Base-by-base conservation (phyloP, 371 early-diverging fungal species). In the Mucor indicus region DNA sequence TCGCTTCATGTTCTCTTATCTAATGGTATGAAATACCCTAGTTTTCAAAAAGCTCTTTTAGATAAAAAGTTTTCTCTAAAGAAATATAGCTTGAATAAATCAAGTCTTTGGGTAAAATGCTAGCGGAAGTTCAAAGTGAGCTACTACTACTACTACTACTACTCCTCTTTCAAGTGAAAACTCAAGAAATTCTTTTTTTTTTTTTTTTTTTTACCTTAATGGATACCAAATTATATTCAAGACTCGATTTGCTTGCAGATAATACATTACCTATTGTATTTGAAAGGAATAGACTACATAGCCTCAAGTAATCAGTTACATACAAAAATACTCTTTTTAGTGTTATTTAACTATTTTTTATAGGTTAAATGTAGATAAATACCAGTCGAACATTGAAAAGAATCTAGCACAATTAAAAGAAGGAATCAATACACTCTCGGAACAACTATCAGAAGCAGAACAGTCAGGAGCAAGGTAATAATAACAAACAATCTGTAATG, bases 361-460 rank as follows among this genome's bases (percentile, higher is more conserved):
- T 40, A 74, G 83, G 49, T 66, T 85, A 11, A 72, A 77, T 38
- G 75, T 76, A n/a, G 73, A 72, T 9, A 75, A 80, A 21, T 80
- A 81, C 35, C 82, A 85, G 48, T 53, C 55, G 16, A 71, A 61
- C 13, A 80, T 89, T 38, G 56, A 77, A 35, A 76, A 78, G 47
- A 81, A 80, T 39, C 46, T 86, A 52, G 57, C 62, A 2, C 72
- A 73, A 30, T 62, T 86, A 17, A 64, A 75, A 47, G 72, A 72
- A 19, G 85, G 85, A 2, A 50, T 86, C 17, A 62, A 72, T 20
- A 52, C 66, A 8, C 60, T 87, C 15, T 87, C 87, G 55, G 60
- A 67, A 29, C 75, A 79, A 41, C 61, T 89, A 38, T 81, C 83
- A 8, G 67, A 54, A 37, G 81, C 79, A 48, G 89, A 86, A 55